These are phyloP conservation scores for Xylariaceae sp. DNA, from an alignment of 2,329 filamentous ascomycete genomes.

Conservation along the genomic window DNA sequence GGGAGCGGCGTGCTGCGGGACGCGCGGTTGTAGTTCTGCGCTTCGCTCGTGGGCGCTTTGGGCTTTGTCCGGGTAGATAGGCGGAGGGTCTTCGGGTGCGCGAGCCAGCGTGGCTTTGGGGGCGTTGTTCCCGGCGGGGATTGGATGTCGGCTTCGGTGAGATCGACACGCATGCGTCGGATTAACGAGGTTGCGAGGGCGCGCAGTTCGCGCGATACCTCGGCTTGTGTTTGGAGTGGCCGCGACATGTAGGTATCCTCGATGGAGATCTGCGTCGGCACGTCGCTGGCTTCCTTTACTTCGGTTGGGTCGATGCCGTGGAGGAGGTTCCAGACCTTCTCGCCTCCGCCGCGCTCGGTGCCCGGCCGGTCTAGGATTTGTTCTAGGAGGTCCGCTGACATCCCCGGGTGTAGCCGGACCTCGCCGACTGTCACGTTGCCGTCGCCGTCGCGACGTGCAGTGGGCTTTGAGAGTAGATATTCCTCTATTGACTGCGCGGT, in stretches of 20 bases:
- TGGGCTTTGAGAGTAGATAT: constrained; percentile 42
- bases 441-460: constrained; percentile 35
- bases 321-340: constrained; percentile 70
- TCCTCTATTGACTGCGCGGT: constrained; percentile 64
- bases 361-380: constrained; percentile 66
- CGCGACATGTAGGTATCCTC: constrained; percentile 79
- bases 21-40: constrained; percentile 55
- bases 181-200: constrained; percentile 67
- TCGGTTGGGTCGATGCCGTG: constrained; percentile 75
- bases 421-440: constrained; percentile 57
- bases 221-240: constrained; percentile 59
- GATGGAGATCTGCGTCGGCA: constrained; percentile 88
- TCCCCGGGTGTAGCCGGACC: constrained; percentile 57
- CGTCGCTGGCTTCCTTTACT: constrained; percentile 64
- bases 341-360: constrained; percentile 65
- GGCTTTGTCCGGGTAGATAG: constrained; percentile 67
- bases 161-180: constrained; percentile 72
- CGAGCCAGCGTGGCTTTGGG: constrained; percentile 58
- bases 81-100: constrained; percentile 74
- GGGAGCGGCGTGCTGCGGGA: constrained; percentile 74
- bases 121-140: background rate
- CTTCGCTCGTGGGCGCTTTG: constrained; percentile 31
- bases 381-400: constrained; percentile 63
- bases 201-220: constrained; percentile 65
- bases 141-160: constrained; percentile 46